Evolutionary conservation across 2,329 filamentous ascomycete genomes (phyloP), one percentile per base, ranked within the genome.

Genomic region (Sporothrix euskadiensis): DNA sequence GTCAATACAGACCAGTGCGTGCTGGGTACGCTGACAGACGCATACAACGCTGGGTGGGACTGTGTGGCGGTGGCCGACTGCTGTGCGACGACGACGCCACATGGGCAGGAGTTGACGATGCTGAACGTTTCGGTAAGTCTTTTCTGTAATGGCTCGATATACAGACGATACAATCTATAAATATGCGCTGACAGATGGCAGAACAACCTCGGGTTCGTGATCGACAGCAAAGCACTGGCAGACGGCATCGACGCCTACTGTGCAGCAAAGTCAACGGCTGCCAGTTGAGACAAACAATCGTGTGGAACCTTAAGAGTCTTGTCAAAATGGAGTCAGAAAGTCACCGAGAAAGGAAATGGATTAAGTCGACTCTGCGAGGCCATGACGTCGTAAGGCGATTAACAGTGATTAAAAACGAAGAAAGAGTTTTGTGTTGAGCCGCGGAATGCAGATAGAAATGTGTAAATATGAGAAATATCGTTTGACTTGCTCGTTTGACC

Each of bases 1-100:
- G 88, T 89, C 14, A 90, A 90, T 77, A 89, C 88, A 2, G 88
- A 90, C 79, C 87, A 89, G 78, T 89, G 88, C 77, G 88, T 90
- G 8, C 82, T 85, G 30, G 86, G 86, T 0, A 89, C 86, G 16
- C 79, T 89, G 73, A 81, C 83, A 68, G 87, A 90, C 80, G 86
- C 85, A 2, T 88, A 86, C 76, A 85, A 83, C 76, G 84, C 83
- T 74, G 88, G 88, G 0, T 89, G 84, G 80, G 86, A 89, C 77
- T 87, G 85, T 76, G 79, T 90, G 30, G 77, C 89, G 77, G 76
- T 89, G 16, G 83, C 83, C n/a, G 87, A 89, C 77, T 86, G 84
- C 44, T 85, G 84, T 66, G 87, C 82, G 7, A 89, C 87, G 5
- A 84, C 81, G 4, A 87, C 84, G 69, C 77, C 76, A 10, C 77